Evolutionary conservation across 495 filamentous ascomycete genomes (phyloP), one percentile per base, ranked within the genome.

Genomic region (Xylaria sp.): DNA sequence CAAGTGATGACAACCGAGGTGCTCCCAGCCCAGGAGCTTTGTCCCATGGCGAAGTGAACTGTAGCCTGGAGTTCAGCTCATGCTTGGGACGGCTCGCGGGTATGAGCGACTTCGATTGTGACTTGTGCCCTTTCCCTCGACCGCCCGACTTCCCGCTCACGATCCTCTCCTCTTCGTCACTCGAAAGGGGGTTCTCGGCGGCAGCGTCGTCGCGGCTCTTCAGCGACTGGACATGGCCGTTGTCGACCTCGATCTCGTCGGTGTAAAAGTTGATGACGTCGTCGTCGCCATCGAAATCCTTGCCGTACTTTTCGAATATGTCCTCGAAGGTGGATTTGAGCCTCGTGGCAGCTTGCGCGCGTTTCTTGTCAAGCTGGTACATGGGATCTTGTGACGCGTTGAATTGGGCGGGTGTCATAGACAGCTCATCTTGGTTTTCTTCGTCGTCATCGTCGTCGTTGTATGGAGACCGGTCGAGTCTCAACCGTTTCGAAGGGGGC

Each of bases 231-330:
- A 97, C 75, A 82, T 98, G 95, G 3, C 96, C 95, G 85, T 97
- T 95, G 78, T 98, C 85, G 41, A 97, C 90, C 17, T 95, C 85
- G 35, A 99, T 90, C 55, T 92, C 82, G 26, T 92, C 93, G 0
- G 91, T 96, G 68, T 83, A 81, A 29, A 93, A 80, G 81, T 96
- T 92, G 73, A 97, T 91, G 80, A 94, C 93, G 75, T 96, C 94
- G 19, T 90, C 93, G 37, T 93, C 83, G 35, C 89, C 92, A 5
- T 88, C 88, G 75, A 97, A 97, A 80, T 97, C 91, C 74, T 87
- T 88, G 26, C 85, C 88, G 78, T 97, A 99, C 79, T 96, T 97
- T 37, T 89, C 87, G 75, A 97, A 97, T 46, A 99, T 97, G 55
- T 84, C 77, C 75, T 97, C 94, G 74, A 96, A 97, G 2, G 89